These are phyloP conservation scores for Eimeria brunetti DNA, from an alignment of 169 alveolate species.

Conservation along the genomic window DNA sequence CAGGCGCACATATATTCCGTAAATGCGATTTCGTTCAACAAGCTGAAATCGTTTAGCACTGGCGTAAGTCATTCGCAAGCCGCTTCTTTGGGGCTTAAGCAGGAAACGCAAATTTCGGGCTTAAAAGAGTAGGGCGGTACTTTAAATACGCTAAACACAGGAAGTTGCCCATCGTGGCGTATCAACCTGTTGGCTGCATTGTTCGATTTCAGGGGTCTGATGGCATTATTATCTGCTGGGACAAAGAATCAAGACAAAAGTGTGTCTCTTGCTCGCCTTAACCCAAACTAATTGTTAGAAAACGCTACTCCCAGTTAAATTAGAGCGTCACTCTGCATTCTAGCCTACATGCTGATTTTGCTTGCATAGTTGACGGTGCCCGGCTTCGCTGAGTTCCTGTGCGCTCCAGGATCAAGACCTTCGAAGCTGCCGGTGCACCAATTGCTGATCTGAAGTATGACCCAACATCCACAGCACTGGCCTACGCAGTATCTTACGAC, in stretches of 20 bases:
- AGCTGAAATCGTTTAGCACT: conserved; percentile 75
- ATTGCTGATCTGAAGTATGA: conserved; percentile 77
- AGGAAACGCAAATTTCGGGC: background rate
- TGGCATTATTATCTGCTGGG: conserved; percentile 80
- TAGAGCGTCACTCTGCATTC: conserved; percentile 1
- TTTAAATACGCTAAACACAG: too few species aligned
- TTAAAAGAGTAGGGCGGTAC: background rate
- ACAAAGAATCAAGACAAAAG: conserved; percentile 80
- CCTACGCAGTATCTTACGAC: conserved; percentile 80
- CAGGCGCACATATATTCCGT: conserved; percentile 74
- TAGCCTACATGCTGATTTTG: background rate
- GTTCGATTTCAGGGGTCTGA: conserved; percentile 77
- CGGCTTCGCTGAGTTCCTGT: background rate
- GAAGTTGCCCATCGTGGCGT: background rate
- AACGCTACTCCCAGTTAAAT: background rate
- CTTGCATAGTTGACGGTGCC: background rate
- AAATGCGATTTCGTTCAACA: conserved; percentile 73
- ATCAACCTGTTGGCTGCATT: background rate
- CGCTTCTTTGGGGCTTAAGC: background rate
- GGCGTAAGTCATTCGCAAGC: conserved; percentile 58
- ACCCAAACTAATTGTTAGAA: background rate
- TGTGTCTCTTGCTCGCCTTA: background rate
- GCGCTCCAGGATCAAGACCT: conserved; percentile 60
- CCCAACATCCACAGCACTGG: conserved; percentile 72
- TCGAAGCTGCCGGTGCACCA: conserved; percentile 75